These are phyloP conservation scores for Malus fusca DNA, from an alignment of 306 rosid genomes.

Conservation along the genomic window DNA sequence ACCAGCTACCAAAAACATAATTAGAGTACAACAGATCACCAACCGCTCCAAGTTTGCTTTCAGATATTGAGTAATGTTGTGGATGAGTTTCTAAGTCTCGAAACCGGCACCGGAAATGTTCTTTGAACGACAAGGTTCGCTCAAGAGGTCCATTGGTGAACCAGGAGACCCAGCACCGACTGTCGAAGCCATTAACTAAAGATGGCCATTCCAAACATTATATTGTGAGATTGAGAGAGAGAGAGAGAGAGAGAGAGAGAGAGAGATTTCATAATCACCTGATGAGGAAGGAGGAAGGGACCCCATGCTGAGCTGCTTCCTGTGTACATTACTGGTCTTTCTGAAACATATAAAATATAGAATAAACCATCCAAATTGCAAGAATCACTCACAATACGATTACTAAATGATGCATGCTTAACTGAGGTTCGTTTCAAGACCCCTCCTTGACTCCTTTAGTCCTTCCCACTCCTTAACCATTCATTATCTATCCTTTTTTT, in stretches of 20 bases:
- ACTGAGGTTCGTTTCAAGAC: not conserved
- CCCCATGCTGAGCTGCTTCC: conserved; percentile 52
- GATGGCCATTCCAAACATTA: not conserved
- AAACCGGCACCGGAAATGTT: conserved; percentile 21
- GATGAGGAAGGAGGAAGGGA: not conserved
- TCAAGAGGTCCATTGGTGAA: conserved; percentile 52
- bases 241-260: not conserved
- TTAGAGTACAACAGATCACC: not conserved
- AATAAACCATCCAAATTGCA: not conserved
- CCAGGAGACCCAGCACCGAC: conserved; percentile 28
- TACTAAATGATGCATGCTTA: not conserved
- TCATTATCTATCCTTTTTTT: too few species aligned
- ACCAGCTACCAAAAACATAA: not conserved
- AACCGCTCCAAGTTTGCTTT: not conserved
- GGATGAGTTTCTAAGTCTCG: conserved; percentile 11
- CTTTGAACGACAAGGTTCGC: conserved; percentile 53
- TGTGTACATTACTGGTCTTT: conserved; percentile 53
- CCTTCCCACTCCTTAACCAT: not conserved
- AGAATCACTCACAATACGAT: not conserved
- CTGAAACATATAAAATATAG: conserved; percentile 34
- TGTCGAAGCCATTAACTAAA: conserved; percentile 36
- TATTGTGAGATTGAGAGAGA: not conserved
- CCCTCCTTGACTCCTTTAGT: not conserved
- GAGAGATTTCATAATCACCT: too few species aligned
- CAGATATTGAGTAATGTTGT: not conserved